phyloP scores from a whole-genome alignment of 2,329 filamentous ascomycete species.

The Hypomyces rosellus region DNA sequence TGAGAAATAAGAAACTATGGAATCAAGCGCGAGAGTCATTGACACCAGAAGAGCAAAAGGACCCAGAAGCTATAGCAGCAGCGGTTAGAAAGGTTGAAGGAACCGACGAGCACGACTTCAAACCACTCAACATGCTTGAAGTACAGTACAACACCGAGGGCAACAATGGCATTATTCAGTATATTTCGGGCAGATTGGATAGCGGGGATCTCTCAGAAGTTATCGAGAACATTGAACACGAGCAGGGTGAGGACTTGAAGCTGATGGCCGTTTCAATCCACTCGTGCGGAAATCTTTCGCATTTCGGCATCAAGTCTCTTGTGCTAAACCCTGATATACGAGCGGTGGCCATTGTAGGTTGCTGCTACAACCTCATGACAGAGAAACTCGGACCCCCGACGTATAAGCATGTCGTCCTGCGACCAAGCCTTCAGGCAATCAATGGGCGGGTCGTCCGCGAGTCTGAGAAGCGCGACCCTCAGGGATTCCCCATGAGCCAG shows the following conservation, averaged over 20 bases:
- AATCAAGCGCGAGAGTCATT: slow-evolving; percentile 41
- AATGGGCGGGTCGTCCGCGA: slow-evolving; percentile 64
- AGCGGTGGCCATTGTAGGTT: slow-evolving; percentile 93
- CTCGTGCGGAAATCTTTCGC: slow-evolving; percentile 94
- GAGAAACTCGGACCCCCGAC: slow-evolving; percentile 82
- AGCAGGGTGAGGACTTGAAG: slow-evolving; percentile 32
- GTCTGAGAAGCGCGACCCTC: slow-evolving; percentile 68
- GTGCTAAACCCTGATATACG: slow-evolving; percentile 76
- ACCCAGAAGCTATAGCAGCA: slow-evolving; percentile 31
- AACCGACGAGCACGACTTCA: slow-evolving; percentile 35
- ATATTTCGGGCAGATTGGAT: slow-evolving; percentile 67
- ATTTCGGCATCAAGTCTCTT: slow-evolving; percentile 84
- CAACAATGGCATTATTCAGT: slow-evolving; percentile 66
- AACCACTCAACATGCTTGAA: slow-evolving; percentile 42
- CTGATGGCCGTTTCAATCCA: slow-evolving; percentile 93
- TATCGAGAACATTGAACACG: slow-evolving; percentile 49
- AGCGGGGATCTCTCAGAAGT: slow-evolving; percentile 66
- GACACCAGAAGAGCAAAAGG: slow-evolving; percentile 29
- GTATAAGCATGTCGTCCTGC: slow-evolving; percentile 73
- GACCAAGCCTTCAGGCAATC: slow-evolving; percentile 59
- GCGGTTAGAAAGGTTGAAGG: slow-evolving; percentile 29
- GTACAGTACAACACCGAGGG: slow-evolving; percentile 50
- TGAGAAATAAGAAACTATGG: slow-evolving; percentile 79
- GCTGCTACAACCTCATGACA: slow-evolving; percentile 95
- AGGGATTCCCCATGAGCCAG: slow-evolving; percentile 90